Conservation (phyloP, 2,329 filamentous ascomycete species). For the Verticillium zaregamsianum region DNA sequence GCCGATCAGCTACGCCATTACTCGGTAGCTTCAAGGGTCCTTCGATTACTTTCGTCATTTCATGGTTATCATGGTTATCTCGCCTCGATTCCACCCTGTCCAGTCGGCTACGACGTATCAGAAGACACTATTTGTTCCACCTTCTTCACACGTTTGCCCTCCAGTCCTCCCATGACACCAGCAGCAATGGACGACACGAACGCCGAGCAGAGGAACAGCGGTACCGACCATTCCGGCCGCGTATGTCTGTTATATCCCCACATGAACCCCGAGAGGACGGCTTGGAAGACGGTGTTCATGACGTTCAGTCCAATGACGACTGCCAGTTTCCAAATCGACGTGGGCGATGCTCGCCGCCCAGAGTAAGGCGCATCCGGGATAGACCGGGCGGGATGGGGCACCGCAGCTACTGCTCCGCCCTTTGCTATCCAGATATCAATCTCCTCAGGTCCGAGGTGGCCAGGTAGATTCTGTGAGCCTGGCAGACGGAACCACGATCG, state of each 20-base stretch:
- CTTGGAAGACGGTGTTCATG: conserved; percentile 74
- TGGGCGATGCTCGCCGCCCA: conserved; percentile 65
- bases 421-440: conserved; percentile 33
- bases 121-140: conserved; percentile 58
- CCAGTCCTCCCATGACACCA: conserved; percentile 65
- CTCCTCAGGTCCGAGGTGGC: conserved; percentile 48
- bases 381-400: conserved; percentile 61
- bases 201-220: conserved; percentile 73
- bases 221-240: conserved; percentile 76
- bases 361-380: conserved; percentile 68
- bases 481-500: conserved; percentile 70
- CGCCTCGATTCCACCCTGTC: neutral
- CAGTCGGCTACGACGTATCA: neutral
- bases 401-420: conserved; percentile 33
- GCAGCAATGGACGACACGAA: conserved; percentile 65
- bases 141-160: conserved; percentile 67
- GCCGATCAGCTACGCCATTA: neutral
- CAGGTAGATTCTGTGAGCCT: conserved; percentile 57
- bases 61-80: neutral
- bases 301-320: conserved; percentile 76
- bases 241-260: conserved; percentile 72
- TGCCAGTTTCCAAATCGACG: conserved; percentile 70
- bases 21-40: neutral
- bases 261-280: conserved; percentile 73
- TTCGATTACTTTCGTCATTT: neutral